Percentiles rank a stretch among this genome's conserved stretches.
These are phyloP conservation scores for Grosmannia huntii DNA, from an alignment of 2,329 filamentous ascomycete genomes.

Conservation along the genomic window DNA sequence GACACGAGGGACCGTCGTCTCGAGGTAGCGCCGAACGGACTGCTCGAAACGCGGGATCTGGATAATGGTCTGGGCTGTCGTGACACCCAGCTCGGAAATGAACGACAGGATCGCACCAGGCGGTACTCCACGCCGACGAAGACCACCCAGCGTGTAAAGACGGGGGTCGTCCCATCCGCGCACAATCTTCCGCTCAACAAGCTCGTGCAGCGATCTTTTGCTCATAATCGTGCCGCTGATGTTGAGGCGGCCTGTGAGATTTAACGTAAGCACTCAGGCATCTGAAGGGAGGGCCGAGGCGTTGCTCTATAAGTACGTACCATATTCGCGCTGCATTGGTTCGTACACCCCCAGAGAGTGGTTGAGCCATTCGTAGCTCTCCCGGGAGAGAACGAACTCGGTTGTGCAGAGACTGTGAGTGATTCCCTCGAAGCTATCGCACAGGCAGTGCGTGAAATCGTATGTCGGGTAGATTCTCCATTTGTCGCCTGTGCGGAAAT, in stretches of 20 bases:
- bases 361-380: constrained; percentile 84
- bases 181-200: constrained; percentile 68
- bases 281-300: not conserved
- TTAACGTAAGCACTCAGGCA: not conserved
- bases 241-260: constrained; percentile 37
- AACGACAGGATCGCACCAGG: constrained; percentile 83
- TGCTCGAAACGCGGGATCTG: constrained; percentile 76
- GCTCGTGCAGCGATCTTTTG: constrained; percentile 69
- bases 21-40: constrained; percentile 72
- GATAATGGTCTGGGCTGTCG: constrained; percentile 67
- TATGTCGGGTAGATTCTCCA: constrained; percentile 96
- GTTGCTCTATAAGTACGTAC: constrained; percentile 9
- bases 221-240: constrained; percentile 76
- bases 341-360: constrained; percentile 71
- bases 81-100: constrained; percentile 82
- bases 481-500: constrained; percentile 66
- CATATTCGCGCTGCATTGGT: constrained; percentile 86
- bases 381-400: constrained; percentile 68
- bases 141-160: constrained; percentile 73
- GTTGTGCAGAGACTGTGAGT: constrained; percentile 89
- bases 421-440: constrained; percentile 84
- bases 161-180: constrained; percentile 85
- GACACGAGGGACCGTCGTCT: constrained; percentile 73
- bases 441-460: constrained; percentile 82
- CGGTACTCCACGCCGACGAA: constrained; percentile 74